Evolutionary conservation across 75 land plant genomes (phyloP).

Genomic region (Selaginella moellendorffii): DNA sequence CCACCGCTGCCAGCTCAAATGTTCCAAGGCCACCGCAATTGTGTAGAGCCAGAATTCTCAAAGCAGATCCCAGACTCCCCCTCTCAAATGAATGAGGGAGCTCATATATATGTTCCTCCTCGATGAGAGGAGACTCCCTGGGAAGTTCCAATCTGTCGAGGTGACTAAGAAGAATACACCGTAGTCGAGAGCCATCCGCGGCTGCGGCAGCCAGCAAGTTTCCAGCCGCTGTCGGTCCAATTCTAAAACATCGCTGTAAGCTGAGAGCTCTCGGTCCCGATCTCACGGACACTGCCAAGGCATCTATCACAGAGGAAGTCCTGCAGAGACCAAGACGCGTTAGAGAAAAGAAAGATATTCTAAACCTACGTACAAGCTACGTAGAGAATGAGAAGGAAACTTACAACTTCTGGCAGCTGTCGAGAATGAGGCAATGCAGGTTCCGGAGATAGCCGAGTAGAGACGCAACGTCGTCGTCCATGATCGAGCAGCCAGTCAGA

Average conservation of each 20-base stretch:
- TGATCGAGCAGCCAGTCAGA: slow-evolving; percentile 22
- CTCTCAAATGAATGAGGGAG: background rate
- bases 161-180: slow-evolving; percentile 29
- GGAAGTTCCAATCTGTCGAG: slow-evolving; percentile 29
- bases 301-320: slow-evolving; percentile 28
- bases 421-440: slow-evolving; percentile 27
- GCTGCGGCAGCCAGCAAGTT: slow-evolving; percentile 30
- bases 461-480: slow-evolving; percentile 26
- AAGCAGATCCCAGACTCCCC: slow-evolving; percentile 12
- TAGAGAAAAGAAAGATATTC: background rate
- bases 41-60: slow-evolving; percentile 25
- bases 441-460: slow-evolving; percentile 14
- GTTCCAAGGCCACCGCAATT: slow-evolving; percentile 25
- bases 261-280: slow-evolving; percentile 24
- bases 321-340: slow-evolving; percentile 3
- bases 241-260: slow-evolving; percentile 27
- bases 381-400: background rate
- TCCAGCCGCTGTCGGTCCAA: slow-evolving; percentile 29
- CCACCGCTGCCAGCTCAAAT: slow-evolving; percentile 24
- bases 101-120: slow-evolving; percentile 3
- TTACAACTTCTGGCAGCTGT: slow-evolving; percentile 31
- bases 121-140: slow-evolving; percentile 9
- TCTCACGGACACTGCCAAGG: slow-evolving; percentile 28
- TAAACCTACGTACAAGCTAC: background rate
- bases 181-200: slow-evolving; percentile 25